phyloP scores from a whole-genome alignment of 108 stramenopile species.

The Hondaea fermentalgiana region DNA sequence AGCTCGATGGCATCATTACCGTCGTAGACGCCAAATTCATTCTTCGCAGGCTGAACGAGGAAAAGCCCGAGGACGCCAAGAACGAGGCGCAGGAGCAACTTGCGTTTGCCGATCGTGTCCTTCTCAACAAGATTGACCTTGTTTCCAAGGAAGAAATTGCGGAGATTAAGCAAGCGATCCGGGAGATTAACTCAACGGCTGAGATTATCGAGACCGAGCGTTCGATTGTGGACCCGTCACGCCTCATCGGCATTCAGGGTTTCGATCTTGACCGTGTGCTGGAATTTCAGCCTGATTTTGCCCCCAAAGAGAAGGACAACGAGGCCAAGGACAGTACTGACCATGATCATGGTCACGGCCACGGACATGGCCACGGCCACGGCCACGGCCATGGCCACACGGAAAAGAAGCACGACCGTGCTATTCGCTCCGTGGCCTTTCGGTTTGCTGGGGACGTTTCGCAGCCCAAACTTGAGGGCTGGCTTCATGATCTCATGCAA shows the following conservation, averaged over 20 bases:
- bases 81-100: slow-evolving; percentile 93
- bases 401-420: slow-evolving; percentile 50
- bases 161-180: slow-evolving; percentile 41
- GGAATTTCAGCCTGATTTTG: slow-evolving; percentile 74
- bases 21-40: slow-evolving; percentile 88
- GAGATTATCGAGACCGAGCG: slow-evolving; percentile 57
- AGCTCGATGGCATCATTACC: slow-evolving; percentile 80
- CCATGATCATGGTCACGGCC: not conserved
- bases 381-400: not conserved
- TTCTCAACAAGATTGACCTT: slow-evolving; percentile 52
- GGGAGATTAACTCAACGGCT: slow-evolving; percentile 73
- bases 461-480: slow-evolving; percentile 24
- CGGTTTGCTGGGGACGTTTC: slow-evolving; percentile 59
- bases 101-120: slow-evolving; percentile 59
- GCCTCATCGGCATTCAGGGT: slow-evolving; percentile 72
- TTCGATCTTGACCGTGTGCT: slow-evolving; percentile 69
- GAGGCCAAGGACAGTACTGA: not conserved
- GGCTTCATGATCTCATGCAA: slow-evolving; percentile 47
- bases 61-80: slow-evolving; percentile 58
- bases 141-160: slow-evolving; percentile 21
- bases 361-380: not conserved
- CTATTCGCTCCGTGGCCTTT: slow-evolving; percentile 56
- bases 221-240: slow-evolving; percentile 65
- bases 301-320: slow-evolving; percentile 28
- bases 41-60: slow-evolving; percentile 38